Evolutionary conservation across 164 flowering plant genomes (phyloP).

Genomic region (Piper betle): DNA sequence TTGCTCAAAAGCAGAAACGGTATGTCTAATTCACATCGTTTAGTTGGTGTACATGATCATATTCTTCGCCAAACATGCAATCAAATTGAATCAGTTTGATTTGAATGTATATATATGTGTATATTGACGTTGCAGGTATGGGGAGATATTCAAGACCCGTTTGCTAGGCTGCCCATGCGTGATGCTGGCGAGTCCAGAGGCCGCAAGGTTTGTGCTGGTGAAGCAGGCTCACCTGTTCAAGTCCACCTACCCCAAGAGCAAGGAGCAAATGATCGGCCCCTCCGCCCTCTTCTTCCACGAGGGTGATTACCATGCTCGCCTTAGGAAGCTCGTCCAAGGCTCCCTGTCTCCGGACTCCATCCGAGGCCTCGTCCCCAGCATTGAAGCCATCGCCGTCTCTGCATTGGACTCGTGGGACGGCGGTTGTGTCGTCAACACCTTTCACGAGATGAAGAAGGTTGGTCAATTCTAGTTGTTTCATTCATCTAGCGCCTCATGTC

Average conservation of each 20-base stretch:
- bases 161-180: conserved; percentile 74
- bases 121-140: conserved; percentile 33
- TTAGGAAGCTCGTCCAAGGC: conserved; percentile 58
- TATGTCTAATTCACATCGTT: conserved; percentile 3
- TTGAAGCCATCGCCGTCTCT: conserved; percentile 35
- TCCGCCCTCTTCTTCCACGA: conserved; percentile 78
- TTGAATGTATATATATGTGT: too few relatives aligned
- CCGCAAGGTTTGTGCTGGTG: conserved; percentile 56
- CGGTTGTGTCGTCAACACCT: conserved; percentile 45
- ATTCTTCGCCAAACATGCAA: neutral
- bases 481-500: conserved; percentile 5
- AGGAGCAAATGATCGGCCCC: conserved; percentile 65
- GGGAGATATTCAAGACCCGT: conserved; percentile 81
- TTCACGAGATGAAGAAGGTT: conserved; percentile 75
- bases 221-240: conserved; percentile 68
- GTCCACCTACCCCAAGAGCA: conserved; percentile 86
- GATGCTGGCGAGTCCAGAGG: conserved; percentile 80
- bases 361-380: conserved; percentile 25
- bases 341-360: conserved; percentile 42
- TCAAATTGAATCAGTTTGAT: neutral
- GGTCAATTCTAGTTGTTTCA: conserved; percentile 1
- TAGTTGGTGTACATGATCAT: neutral
- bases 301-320: conserved; percentile 56
- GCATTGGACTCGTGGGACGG: conserved; percentile 39
- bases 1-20: conserved; percentile 54